A percentile compares a stretch with the other conserved stretches of the same genome.
Evolutionary conservation across 2,329 filamentous ascomycete species (phyloP).

Genomic region (Dothistroma pini): DNA sequence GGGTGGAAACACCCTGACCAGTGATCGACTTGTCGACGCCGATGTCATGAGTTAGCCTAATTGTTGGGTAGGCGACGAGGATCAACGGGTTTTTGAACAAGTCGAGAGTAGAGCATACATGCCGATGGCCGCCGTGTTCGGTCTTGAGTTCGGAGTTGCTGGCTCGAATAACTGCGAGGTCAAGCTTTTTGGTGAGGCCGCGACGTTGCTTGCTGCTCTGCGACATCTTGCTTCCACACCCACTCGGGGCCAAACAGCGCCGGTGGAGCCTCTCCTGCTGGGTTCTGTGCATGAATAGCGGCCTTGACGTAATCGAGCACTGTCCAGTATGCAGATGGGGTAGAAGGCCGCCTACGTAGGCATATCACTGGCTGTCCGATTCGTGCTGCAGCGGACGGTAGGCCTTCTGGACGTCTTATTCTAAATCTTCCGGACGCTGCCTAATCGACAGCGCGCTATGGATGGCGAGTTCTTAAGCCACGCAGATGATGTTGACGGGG

Average conservation of each 20-base stretch:
- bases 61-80: not conserved
- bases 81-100: not conserved
- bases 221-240: not conserved
- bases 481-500: too few species aligned
- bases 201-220: not conserved
- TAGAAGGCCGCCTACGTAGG: too few species aligned
- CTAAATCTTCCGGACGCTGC: too few species aligned
- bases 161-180: not conserved
- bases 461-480: too few species aligned
- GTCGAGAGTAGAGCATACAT: not conserved
- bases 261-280: not conserved
- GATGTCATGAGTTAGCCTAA: too few species aligned
- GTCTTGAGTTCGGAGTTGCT: not conserved
- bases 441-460: too few species aligned
- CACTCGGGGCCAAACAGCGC: not conserved
- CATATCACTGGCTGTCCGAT: too few species aligned
- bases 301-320: not conserved
- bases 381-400: too few species aligned
- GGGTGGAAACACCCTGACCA: too few species aligned
- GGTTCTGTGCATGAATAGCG: not conserved
- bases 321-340: too few species aligned
- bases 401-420: too few species aligned
- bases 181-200: not conserved
- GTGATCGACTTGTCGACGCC: too few species aligned
- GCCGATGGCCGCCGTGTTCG: not conserved